Base-by-base conservation (phyloP, 2,329 filamentous ascomycete genomes). In the Parastagonospora nodorum region DNA sequence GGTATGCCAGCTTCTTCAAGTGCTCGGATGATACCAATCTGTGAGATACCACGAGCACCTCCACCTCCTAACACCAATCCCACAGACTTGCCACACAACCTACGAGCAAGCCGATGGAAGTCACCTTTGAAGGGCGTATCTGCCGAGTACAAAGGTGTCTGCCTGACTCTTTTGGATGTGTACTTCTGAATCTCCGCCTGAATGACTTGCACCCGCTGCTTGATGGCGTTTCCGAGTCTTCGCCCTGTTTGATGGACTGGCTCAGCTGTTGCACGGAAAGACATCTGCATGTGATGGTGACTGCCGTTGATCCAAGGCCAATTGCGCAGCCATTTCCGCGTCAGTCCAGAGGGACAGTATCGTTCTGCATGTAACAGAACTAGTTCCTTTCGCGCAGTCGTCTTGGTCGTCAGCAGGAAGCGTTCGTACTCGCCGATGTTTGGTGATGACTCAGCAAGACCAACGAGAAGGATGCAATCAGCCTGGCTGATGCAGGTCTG, bases 111-210 rank as follows among this genome's bases (percentile, higher is more conserved):
- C 10, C 94, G 87, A 73, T 99, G 93, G 63, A 99, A 97, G 66
- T 99, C 94, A 2, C 94, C 91, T 72, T 99, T 99, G 78, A 92
- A 96, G 0, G 92, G 89, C 0, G 91, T 92, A 47, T 97, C 91
- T 0, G 92, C 87, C 0, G 92, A 92, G 70, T 97, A 99, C 31
- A 96, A 84, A 0, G 92, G 89, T 2, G 87, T 89, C 63, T 96
- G 92, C 24, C 90, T 86, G n/a, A 96, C 86, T 59, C 90, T 88
- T n/a, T 91, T 84, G 1, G 92, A 96, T 0, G 95, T 97, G 71
- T 97, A 99, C 71, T 97, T 97, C 68, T 97, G 93, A 15, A 99
- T 97, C 69, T 97, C 94, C 0, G 94, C 94, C 70, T 97, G 94
- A 4, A 99, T 74, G 5, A 94, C 92, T 72, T 99, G 93, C 5